Conservation (phyloP, 345 rosid genomes). For the Ceriops decandra region DNA sequence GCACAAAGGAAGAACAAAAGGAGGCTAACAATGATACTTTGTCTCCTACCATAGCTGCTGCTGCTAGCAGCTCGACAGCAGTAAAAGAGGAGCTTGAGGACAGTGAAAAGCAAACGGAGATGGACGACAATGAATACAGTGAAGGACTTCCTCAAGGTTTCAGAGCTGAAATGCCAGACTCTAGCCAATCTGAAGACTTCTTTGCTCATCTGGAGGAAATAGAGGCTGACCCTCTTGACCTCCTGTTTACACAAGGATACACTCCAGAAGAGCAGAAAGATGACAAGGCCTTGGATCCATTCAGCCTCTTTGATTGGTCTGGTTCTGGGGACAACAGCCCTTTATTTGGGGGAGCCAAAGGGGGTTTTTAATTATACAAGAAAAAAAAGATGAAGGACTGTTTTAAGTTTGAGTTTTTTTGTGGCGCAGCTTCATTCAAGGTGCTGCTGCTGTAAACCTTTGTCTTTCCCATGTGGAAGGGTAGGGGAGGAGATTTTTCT, state of each 20-base stretch:
- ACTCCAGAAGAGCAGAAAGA: slow-evolving; percentile 23
- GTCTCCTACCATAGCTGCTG: slow-evolving; percentile 10
- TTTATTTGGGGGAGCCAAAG: slow-evolving; percentile 36
- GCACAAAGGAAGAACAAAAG: slow-evolving; percentile 16
- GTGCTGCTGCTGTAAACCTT: slow-evolving; percentile 23
- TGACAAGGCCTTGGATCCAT: slow-evolving; percentile 45
- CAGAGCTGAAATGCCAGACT: slow-evolving; percentile 29
- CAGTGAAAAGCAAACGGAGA: slow-evolving; percentile 27
- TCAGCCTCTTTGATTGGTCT: slow-evolving; percentile 56
- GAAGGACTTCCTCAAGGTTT: slow-evolving; percentile 26
- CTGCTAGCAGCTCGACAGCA: slow-evolving; percentile 4
- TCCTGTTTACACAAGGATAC: slow-evolving; percentile 52
- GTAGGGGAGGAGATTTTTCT: not conserved
- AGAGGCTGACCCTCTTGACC: slow-evolving; percentile 58
- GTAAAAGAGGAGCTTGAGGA: slow-evolving; percentile 53
- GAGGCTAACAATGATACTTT: slow-evolving; percentile 13
- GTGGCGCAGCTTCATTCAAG: slow-evolving; percentile 24
- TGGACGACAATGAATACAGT: slow-evolving; percentile 20
- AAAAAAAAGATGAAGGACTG: not conserved
- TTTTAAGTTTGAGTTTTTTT: not conserved
- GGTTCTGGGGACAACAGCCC: slow-evolving; percentile 8
- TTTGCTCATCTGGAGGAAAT: slow-evolving; percentile 73
- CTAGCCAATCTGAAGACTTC: slow-evolving; percentile 42
- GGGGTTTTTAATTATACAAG: slow-evolving; percentile 30
- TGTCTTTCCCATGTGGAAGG: not conserved